Evolutionary conservation across 2,329 filamentous ascomycete genomes (phyloP), one percentile per base, ranked within the genome.

Genomic region (Ustulina deusta): DNA sequence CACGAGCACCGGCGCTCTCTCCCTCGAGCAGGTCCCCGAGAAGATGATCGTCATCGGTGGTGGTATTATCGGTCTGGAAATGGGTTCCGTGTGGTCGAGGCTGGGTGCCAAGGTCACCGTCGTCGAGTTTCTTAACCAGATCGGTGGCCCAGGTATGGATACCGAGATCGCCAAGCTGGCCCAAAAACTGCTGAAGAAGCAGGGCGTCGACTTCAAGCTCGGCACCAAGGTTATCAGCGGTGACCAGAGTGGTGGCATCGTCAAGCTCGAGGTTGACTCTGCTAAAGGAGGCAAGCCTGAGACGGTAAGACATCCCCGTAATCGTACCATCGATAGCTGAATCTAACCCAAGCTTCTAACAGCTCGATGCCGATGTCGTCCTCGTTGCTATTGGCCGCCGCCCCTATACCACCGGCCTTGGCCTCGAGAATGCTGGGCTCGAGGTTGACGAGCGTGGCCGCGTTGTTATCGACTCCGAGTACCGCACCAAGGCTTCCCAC

Each of bases 61-160:
- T 80, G 96, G 96, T 81, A 99, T 99, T 81, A 99, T 99, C 78
- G 96, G 96, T 79, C 89, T 99, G 48, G 96, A 99, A 84, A 99
- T 99, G 96, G 93, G 85, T 72, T 98, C 95, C 61, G 96, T 99
- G 61, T 99, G 96, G 96, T 97, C 94, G 69, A 89, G 96, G 77
- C 87, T 99, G 69, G 96, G 96, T 71, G 83, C 94, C 72, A 93
- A 98, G 83, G 96, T 99, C 68, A 99, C 96, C 69, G 94, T 99
- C 66, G 94, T 99, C 65, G 96, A 99, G 83, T 99, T 96, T 84
- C 86, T 99, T 65, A 89, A 91, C 77, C 94, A 97, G 85, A 98
- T 99, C 74, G 96, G 96, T 82, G 96, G 96, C 66, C 96, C 96
- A 56, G 96, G 96, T 76, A 99, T 99, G 96, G 96, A 99, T 79